These are phyloP conservation scores for Parastagonospora nodorum DNA, from an alignment of 2,329 filamentous ascomycete species.

Conservation along the genomic window DNA sequence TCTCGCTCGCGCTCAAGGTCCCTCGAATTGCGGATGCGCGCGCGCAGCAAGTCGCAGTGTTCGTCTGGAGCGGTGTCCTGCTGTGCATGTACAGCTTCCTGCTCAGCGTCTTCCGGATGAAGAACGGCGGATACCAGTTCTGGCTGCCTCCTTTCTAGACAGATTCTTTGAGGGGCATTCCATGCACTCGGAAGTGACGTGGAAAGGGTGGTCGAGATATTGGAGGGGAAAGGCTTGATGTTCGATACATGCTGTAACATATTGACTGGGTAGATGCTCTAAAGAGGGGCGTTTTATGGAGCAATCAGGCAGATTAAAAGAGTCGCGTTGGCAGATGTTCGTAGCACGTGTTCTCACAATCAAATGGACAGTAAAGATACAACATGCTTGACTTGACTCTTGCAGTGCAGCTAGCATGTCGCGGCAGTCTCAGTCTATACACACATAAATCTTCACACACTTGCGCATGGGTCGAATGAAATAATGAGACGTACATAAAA, in stretches of 20 bases:
- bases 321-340: background rate
- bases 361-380: background rate
- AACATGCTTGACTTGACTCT: background rate
- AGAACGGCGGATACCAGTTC: slow-evolving; percentile 96
- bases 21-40: slow-evolving; percentile 82
- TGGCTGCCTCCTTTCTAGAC: slow-evolving; percentile 83
- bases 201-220: background rate
- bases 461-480: background rate
- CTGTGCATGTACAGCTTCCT: slow-evolving; percentile 91
- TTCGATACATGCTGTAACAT: slow-evolving; percentile 4
- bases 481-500: background rate
- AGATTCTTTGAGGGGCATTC: background rate
- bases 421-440: too few species aligned
- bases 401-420: background rate
- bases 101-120: slow-evolving; percentile 88
- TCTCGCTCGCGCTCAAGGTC: slow-evolving; percentile 88
- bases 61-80: slow-evolving; percentile 78
- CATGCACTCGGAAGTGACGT: background rate
- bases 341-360: background rate
- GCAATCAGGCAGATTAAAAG: background rate
- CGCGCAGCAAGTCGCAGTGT: slow-evolving; percentile 78
- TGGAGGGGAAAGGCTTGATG: background rate
- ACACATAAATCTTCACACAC: background rate
- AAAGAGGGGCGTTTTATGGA: background rate
- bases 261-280: background rate